Percentiles rank a stretch among this genome's conserved stretches.
These are phyloP conservation scores for Saccharomycopsis amapae DNA, from an alignment of 805 yeast genomes.

Conservation along the genomic window DNA sequence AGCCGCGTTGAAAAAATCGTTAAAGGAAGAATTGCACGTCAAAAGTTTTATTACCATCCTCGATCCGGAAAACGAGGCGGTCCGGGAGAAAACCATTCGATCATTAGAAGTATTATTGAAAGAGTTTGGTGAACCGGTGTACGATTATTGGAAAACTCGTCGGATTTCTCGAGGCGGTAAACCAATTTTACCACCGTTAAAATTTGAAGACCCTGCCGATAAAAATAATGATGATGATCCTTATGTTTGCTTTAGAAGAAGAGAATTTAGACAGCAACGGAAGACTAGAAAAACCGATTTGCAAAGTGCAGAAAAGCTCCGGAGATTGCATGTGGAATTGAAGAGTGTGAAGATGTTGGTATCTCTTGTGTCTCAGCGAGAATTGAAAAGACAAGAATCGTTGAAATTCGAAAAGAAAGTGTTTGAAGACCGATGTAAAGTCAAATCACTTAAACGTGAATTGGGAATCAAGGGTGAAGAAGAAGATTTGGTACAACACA, in stretches of 20 bases:
- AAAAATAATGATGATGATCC: slow-evolving; percentile 87
- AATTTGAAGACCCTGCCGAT: slow-evolving; percentile 80
- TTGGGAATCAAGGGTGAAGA: slow-evolving; percentile 79
- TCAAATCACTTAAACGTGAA: slow-evolving; percentile 67
- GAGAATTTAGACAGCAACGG: slow-evolving; percentile 92
- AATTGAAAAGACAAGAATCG: slow-evolving; percentile 52
- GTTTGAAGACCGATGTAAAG: slow-evolving; percentile 64
- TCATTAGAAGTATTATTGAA: slow-evolving; percentile 35
- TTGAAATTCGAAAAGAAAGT: slow-evolving; percentile 57
- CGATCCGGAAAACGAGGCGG: slow-evolving; percentile 32
- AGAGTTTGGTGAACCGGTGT: slow-evolving; percentile 57
- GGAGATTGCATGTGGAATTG: slow-evolving; percentile 67
- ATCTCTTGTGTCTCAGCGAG: slow-evolving; percentile 67
- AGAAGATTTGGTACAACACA: slow-evolving; percentile 71
- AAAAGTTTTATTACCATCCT: slow-evolving; percentile 54
- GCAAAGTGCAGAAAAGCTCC: slow-evolving; percentile 77
- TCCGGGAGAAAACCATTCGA: slow-evolving; percentile 25
- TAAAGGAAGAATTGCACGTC: slow-evolving; percentile 49
- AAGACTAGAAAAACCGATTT: slow-evolving; percentile 93
- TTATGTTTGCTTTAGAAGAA: slow-evolving; percentile 88
- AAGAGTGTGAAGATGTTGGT: slow-evolving; percentile 67
- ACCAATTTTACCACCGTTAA: slow-evolving; percentile 64
- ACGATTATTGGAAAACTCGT: slow-evolving; percentile 75
- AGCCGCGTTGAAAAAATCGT: slow-evolving; percentile 47
- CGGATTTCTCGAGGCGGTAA: slow-evolving; percentile 66